A percentile compares a stretch with the other conserved stretches of the same genome.
Evolutionary conservation across 225 moss, liverwort and hornwort species (phyloP).

Genomic region (Bryoerythrophyllum caledonicum): DNA sequence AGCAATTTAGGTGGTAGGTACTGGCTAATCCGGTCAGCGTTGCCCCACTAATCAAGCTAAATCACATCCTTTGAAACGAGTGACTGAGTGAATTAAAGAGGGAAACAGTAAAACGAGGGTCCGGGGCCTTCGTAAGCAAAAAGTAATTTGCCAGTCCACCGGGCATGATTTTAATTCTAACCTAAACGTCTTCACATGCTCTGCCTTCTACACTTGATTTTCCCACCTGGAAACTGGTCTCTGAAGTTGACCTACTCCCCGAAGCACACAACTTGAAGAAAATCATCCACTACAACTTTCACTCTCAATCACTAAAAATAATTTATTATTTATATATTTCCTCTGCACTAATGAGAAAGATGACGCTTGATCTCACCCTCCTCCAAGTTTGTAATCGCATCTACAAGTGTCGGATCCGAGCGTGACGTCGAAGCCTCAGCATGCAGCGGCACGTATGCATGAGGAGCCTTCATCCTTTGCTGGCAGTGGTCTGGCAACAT

Average conservation of each 20-base stretch:
- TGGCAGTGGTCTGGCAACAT: slow-evolving; percentile 63
- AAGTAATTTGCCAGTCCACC: neutral
- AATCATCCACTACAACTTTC: neutral
- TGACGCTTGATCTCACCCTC: slow-evolving; percentile 46
- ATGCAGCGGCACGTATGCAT: slow-evolving; percentile 24
- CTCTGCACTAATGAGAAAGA: slow-evolving; percentile 29
- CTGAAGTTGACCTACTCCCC: neutral
- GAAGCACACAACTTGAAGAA: neutral
- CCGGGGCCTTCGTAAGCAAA: neutral
- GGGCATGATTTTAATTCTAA: neutral
- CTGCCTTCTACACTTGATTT: neutral
- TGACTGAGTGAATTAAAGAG: neutral
- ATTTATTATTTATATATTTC: neutral
- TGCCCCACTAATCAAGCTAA: neutral
- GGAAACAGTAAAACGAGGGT: neutral
- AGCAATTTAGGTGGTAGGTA: neutral
- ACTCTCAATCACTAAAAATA: neutral
- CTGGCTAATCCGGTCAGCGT: neutral
- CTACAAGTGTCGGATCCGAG: slow-evolving; percentile 10
- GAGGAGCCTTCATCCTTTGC: slow-evolving; percentile 24
- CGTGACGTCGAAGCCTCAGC: slow-evolving; percentile 35
- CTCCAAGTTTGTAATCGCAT: slow-evolving; percentile 22
- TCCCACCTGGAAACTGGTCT: neutral
- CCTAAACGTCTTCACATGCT: neutral
- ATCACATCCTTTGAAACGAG: neutral